phyloP scores from a whole-genome alignment of 140 eudicot species.

The Flaveria floridana region DNA sequence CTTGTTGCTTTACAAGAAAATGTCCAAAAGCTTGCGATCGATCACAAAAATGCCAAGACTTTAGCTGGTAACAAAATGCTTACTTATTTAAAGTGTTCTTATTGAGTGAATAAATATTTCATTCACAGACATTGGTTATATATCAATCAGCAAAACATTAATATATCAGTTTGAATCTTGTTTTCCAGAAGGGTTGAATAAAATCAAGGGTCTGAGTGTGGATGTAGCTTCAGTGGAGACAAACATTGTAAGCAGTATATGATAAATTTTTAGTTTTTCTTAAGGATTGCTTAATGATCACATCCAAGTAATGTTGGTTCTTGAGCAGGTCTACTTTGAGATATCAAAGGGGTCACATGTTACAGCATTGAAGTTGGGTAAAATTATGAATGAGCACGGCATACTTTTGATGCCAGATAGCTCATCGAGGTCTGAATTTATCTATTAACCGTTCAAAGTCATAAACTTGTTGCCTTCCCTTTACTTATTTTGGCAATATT shows the following conservation, averaged over 20 bases:
- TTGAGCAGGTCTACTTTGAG: constrained; percentile 68
- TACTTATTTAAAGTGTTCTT: background rate
- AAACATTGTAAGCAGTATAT: constrained; percentile 64
- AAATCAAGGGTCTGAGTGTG: constrained; percentile 69
- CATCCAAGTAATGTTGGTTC: background rate
- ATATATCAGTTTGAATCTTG: constrained; percentile 14
- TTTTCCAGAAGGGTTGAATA: constrained; percentile 63
- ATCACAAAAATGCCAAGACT: constrained; percentile 80
- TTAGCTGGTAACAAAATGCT: constrained; percentile 60
- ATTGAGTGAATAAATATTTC: background rate
- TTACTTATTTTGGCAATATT: background rate
- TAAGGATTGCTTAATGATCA: background rate
- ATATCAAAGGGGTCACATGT: constrained; percentile 51
- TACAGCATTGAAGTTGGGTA: constrained; percentile 55
- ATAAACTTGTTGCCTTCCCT: background rate
- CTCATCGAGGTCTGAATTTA: constrained; percentile 52
- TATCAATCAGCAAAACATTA: background rate
- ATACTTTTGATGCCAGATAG: constrained; percentile 69
- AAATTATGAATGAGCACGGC: constrained; percentile 64
- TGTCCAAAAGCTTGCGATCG: constrained; percentile 64
- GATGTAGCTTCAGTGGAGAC: constrained; percentile 77
- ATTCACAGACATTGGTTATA: background rate
- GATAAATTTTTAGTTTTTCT: background rate
- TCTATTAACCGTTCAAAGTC: background rate
- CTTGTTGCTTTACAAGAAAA: constrained; percentile 82